Base-by-base conservation (phyloP, 2,329 filamentous ascomycete genomes). In the Phyllosticta citribraziliensis region DNA sequence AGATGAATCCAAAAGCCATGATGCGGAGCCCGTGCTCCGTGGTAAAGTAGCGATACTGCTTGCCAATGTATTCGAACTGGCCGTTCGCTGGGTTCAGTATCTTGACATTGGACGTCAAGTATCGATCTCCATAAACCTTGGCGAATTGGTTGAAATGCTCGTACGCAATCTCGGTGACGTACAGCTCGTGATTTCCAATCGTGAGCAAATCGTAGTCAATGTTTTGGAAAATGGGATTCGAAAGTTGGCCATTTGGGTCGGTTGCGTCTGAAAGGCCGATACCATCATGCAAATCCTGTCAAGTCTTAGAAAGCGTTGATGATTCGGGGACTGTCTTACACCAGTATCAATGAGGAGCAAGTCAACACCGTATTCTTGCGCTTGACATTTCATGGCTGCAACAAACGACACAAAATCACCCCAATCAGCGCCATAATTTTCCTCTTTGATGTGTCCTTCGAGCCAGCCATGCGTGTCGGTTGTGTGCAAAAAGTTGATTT, bases 401-500 rank as follows among this genome's bases (percentile, higher is more conserved):
- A 80, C 77, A 67, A 87, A 86, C 60, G 80, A 80, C 52, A 83
- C 82, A 69, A 82, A 86, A 69, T 87, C 84, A 24, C 84, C 84
- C 82, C 84, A 87, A 67, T 87, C 84, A 1, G 83, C 84, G 51
- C 84, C 83, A 63, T 85, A 86, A 67, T 84, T 85, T 66, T 78
- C 75, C 71, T 86, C 82, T 65, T 85, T 84, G 64, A 86, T 69
- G 67, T 85, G 81, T 3, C 82, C 81, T 66, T 82, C 80, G 19
- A 85, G 75, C 83, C 83, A 84, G 20, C 82, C 82, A 67, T 85
- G 82, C 0, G 82, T 84, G 64, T 86, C 83, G 2, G 82, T 84
- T 1, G 82, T 86, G 65, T 85, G 84, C 24, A 86, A 76, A 73
- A 96, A 83, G 66, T 86, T 86, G 66, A 86, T 70, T 68, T 86